Conservation (phyloP, 2,329 filamentous ascomycete genomes). For the Ophiostoma sp. region DNA sequence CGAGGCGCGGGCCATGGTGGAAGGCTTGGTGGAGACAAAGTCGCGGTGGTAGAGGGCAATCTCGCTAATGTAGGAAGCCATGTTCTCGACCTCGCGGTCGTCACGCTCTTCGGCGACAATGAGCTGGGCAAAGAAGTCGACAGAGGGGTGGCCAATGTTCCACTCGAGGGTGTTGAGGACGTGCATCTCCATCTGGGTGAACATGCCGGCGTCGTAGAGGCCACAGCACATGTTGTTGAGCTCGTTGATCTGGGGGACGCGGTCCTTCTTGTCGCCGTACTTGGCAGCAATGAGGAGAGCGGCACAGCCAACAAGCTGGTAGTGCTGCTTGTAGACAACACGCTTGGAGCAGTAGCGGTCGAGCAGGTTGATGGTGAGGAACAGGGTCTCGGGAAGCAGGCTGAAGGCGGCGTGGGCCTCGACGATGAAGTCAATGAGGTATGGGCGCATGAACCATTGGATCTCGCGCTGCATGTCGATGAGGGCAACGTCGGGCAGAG, state of each 20-base stretch:
- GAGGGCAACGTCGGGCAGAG: slow-evolving; percentile 88
- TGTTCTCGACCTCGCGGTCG: slow-evolving; percentile 85
- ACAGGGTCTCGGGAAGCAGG: slow-evolving; percentile 87
- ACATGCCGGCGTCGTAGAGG: slow-evolving; percentile 98
- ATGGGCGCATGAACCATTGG: slow-evolving; percentile 98
- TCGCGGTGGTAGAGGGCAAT: slow-evolving; percentile 95
- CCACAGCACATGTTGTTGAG: slow-evolving; percentile 99
- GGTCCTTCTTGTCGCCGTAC: slow-evolving; percentile 97
- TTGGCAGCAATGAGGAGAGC: slow-evolving; percentile 95
- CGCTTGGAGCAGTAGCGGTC: slow-evolving; percentile 97
- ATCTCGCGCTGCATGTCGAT: slow-evolving; percentile 99
- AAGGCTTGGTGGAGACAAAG: slow-evolving; percentile 88
- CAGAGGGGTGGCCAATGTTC: slow-evolving; percentile 91
- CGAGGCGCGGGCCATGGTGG: slow-evolving; percentile 82
- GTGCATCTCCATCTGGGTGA: slow-evolving; percentile 99
- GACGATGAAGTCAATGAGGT: slow-evolving; percentile 95
- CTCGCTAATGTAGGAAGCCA: slow-evolving; percentile 91
- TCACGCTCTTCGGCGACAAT: slow-evolving; percentile 73
- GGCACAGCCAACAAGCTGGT: slow-evolving; percentile 94
- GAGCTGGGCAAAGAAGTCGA: slow-evolving; percentile 87
- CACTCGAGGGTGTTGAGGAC: slow-evolving; percentile 95
- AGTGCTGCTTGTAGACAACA: slow-evolving; percentile 98
- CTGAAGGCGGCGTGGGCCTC: slow-evolving; percentile 95
- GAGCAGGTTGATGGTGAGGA: slow-evolving; percentile 91
- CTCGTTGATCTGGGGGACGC: slow-evolving; percentile 94